Evolutionary conservation across 2,329 filamentous ascomycete species (phyloP), one percentile per base, ranked within the genome.

Genomic region (Aureobasidium sp.): DNA sequence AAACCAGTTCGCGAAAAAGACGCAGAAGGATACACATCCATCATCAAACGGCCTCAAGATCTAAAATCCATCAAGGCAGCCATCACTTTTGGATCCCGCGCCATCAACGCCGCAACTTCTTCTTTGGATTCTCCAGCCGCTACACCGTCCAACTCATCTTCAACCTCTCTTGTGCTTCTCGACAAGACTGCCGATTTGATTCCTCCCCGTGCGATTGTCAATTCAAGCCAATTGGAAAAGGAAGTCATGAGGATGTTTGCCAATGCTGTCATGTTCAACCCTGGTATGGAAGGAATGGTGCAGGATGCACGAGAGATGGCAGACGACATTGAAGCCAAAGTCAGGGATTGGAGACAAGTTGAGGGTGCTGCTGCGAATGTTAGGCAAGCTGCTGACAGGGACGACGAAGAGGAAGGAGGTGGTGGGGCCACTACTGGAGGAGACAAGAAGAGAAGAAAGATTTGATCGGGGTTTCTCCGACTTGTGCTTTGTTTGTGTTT

Each of bases 251-350:
- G 95, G 69, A 97, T 97, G 90, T 96, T 97, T 73, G 91, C 91
- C 67, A 97, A 97, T 70, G 93, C 94, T 20, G 89, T 97, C 75
- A 97, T 99, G 94, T 99, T 96, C 79, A 97, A 97, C 69, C 87
- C 89, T 0, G 90, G 96, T 65, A 91, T 96, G 74, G 90, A 93
- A 41, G 90, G 89, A 3, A 87, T 97, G 34, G 92, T 96, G 36
- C 87, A 89, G 63, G 91, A 96, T 70, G 91, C 92, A 0, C 81
- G 88, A 62, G 88, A 90, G 73, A 97, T 97, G 91, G 95, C 91
- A 69, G 82, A 88, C 63, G 89, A 93, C 73, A 90, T 96, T 1
- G 88, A 96, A 76, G 86, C 88, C 71, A 83, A 88, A 23, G 82
- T 96, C 17, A 85, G 83, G 42, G 87, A 88, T 67, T 87, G 92